Conservation (phyloP, 148 eudicot genomes). For the Agrostemma githago region DNA sequence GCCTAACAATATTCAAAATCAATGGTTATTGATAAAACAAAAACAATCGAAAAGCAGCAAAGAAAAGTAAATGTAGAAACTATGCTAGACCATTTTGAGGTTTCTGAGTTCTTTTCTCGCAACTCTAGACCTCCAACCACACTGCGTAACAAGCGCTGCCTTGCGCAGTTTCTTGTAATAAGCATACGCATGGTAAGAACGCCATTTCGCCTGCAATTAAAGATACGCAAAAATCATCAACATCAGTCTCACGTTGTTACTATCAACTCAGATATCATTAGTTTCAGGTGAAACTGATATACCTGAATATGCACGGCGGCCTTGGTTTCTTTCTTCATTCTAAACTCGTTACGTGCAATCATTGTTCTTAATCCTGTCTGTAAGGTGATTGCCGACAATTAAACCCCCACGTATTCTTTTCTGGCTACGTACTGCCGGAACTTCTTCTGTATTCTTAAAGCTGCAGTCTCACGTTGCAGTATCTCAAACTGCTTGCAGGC, state of each 20-base stretch:
- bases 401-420: too few species aligned
- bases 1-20: conserved; percentile 43
- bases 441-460: conserved; percentile 82
- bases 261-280: neutral
- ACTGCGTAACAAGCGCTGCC: conserved; percentile 70
- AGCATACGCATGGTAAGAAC: conserved; percentile 52
- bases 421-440: conserved; percentile 59
- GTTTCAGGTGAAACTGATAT: too few species aligned
- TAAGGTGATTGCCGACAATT: too few species aligned
- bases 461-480: conserved; percentile 72
- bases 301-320: too few species aligned
- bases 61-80: conserved; percentile 1
- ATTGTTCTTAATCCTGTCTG: too few species aligned
- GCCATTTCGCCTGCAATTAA: conserved; percentile 67
- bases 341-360: too few species aligned
- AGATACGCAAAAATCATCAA: conserved; percentile 12
- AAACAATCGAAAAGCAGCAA: neutral
- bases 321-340: too few species aligned
- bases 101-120: conserved; percentile 86
- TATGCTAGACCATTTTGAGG: conserved; percentile 57
- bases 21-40: neutral
- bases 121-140: conserved; percentile 87
- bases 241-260: neutral
- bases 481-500: conserved; percentile 69
- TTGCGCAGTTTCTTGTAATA: conserved; percentile 59